phyloP scores from a whole-genome alignment of 1,139 yeast species.

The Candida dubliniensis region DNA sequence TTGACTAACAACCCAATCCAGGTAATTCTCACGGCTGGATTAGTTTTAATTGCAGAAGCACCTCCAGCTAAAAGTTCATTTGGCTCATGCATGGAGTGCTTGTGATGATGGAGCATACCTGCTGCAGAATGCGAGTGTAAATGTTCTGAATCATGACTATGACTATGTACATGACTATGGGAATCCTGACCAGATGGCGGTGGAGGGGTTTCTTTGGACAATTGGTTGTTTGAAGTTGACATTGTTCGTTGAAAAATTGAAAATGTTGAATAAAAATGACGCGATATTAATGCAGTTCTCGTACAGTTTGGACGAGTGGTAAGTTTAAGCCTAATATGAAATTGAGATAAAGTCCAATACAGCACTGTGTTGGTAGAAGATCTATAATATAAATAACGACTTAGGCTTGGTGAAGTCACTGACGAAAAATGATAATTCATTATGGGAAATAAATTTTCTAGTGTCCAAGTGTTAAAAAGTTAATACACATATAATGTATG shows the following conservation, averaged over 20 bases:
- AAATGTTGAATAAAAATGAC: slow-evolving; percentile 13
- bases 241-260: slow-evolving; percentile 6
- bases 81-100: slow-evolving; percentile 40
- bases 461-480: no score
- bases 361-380: neutral
- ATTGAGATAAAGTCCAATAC: neutral
- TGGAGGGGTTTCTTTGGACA: slow-evolving; percentile 1
- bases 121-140: slow-evolving; percentile 21
- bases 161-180: slow-evolving; percentile 21
- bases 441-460: neutral
- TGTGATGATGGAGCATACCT: slow-evolving; percentile 20
- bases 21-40: slow-evolving; percentile 91
- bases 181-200: slow-evolving; percentile 1
- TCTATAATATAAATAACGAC: neutral
- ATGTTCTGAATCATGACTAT: slow-evolving; percentile 32
- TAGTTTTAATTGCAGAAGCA: slow-evolving; percentile 36
- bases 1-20: slow-evolving; percentile 87
- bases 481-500: neutral
- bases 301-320: neutral
- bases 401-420: neutral
- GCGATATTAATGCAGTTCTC: neutral
- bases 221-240: slow-evolving; percentile 3
- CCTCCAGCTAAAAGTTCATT: slow-evolving; percentile 39
- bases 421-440: neutral
- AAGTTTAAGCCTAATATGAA: neutral